These are phyloP conservation scores for Populus pruinosa DNA, from an alignment of 345 rosid species.

Conservation along the genomic window DNA sequence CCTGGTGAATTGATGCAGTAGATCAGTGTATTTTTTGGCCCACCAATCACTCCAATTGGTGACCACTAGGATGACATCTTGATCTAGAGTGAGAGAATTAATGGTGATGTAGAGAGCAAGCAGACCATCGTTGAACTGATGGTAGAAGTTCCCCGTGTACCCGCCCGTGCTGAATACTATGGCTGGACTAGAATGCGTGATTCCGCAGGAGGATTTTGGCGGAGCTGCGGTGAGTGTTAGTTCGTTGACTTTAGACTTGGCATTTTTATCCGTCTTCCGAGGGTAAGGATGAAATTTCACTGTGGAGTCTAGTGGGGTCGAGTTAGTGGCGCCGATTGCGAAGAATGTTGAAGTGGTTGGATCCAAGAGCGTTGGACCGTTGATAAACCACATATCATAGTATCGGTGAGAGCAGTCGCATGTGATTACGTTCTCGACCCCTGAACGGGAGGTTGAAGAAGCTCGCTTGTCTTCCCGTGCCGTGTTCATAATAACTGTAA, in stretches of 20 bases:
- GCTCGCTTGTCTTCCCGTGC: background rate
- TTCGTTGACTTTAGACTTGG: conserved; percentile 37
- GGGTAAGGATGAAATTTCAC: conserved; percentile 40
- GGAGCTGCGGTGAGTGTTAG: conserved; percentile 24
- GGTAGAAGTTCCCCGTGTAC: conserved; percentile 40
- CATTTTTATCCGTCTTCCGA: conserved; percentile 28
- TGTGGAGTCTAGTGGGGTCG: background rate
- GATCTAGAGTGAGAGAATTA: conserved; percentile 20
- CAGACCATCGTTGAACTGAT: conserved; percentile 34
- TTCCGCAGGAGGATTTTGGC: conserved; percentile 18
- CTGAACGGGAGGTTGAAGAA: background rate
- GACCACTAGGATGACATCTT: conserved; percentile 20
- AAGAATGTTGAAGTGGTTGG: conserved; percentile 27
- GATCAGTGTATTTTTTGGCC: conserved; percentile 22
- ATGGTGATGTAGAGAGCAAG: conserved; percentile 40
- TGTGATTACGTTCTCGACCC: conserved; percentile 11
- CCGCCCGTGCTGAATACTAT: conserved; percentile 35
- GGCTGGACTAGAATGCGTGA: conserved; percentile 28
- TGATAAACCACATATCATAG: conserved; percentile 38
- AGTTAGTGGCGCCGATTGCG: conserved; percentile 4
- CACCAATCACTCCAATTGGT: conserved; percentile 21
- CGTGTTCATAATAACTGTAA: background rate
- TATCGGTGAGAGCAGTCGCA: conserved; percentile 32
- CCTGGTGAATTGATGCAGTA: conserved; percentile 9
- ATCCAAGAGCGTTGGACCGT: conserved; percentile 32